Evolutionary conservation across 192 early-diverging fungal genomes (phyloP).

Genomic region (Backusella liffmaniae): DNA sequence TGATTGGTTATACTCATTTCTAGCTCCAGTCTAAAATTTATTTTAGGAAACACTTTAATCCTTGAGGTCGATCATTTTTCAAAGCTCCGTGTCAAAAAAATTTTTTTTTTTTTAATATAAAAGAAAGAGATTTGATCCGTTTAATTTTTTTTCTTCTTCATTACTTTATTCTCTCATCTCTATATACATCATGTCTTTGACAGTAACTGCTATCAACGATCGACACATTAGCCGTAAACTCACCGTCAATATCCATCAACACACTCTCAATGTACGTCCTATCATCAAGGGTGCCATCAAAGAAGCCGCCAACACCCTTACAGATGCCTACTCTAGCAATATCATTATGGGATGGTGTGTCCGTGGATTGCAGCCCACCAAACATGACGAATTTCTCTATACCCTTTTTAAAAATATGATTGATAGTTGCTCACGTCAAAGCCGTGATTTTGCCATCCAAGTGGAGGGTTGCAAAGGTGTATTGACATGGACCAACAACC

Average conservation of each 20-base stretch:
- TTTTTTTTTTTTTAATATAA: background rate
- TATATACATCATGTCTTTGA: slow-evolving; percentile 14
- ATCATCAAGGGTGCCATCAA: slow-evolving; percentile 35
- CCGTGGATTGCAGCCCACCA: background rate
- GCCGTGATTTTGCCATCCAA: slow-evolving; percentile 36
- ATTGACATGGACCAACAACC: slow-evolving; percentile 25
- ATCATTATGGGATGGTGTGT: slow-evolving; percentile 26
- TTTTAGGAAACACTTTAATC: slow-evolving; percentile 1
- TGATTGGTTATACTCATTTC: background rate
- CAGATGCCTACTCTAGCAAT: slow-evolving; percentile 24
- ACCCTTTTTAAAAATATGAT: slow-evolving; percentile 30
- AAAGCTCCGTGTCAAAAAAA: background rate
- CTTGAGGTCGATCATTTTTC: background rate
- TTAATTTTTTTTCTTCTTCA: background rate
- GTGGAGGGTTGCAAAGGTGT: slow-evolving; percentile 38
- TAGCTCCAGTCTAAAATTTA: background rate
- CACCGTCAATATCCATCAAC: slow-evolving; percentile 19
- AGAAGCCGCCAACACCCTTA: slow-evolving; percentile 28
- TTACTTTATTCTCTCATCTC: background rate
- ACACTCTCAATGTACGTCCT: slow-evolving; percentile 26
- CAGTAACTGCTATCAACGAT: background rate
- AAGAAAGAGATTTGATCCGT: background rate
- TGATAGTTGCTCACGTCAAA: slow-evolving; percentile 21
- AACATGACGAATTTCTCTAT: slow-evolving; percentile 1
- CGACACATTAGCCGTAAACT: slow-evolving; percentile 27